Percentiles rank a stretch among this genome's conserved stretches.
Conservation (phyloP, 495 filamentous ascomycete genomes). For the Penicillium silybi region DNA sequence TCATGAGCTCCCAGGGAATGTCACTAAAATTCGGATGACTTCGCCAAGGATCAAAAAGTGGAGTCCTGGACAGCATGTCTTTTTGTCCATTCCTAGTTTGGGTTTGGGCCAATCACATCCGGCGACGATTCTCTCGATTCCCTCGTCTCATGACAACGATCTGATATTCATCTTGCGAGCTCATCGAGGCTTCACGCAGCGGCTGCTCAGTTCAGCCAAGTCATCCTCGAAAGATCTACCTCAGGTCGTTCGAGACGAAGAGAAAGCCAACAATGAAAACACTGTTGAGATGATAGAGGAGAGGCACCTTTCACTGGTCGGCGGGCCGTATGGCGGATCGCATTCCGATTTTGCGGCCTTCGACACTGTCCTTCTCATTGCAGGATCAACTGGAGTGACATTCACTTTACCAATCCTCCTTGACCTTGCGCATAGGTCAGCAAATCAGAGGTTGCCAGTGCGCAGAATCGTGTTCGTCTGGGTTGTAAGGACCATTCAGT, state of each 20-base stretch:
- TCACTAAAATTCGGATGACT: conserved; percentile 5
- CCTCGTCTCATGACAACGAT: conserved; percentile 11
- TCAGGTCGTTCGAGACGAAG: neutral
- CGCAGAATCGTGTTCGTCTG: conserved; percentile 1
- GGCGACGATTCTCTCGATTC: conserved; percentile 10
- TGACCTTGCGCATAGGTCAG: conserved; percentile 1
- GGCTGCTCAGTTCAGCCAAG: conserved; percentile 1
- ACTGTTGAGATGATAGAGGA: neutral
- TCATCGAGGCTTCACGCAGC: conserved; percentile 7
- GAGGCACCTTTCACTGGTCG: neutral
- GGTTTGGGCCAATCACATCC: conserved; percentile 13
- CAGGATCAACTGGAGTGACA: neutral
- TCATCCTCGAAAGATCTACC: conserved; percentile 1
- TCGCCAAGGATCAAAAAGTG: conserved; percentile 6
- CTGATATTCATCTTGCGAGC: conserved; percentile 12
- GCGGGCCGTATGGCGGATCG: conserved; percentile 5
- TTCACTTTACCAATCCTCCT: conserved; percentile 8
- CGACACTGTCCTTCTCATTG: conserved; percentile 7
- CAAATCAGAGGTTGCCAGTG: neutral
- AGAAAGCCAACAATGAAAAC: neutral
- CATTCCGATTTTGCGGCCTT: conserved; percentile 9
- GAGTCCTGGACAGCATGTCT: conserved; percentile 8
- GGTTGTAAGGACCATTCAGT: neutral
- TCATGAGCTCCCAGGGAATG: neutral
- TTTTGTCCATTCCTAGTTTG: conserved; percentile 7